Evolutionary conservation across 192 early-diverging fungal genomes (phyloP).

Genomic region (Allomyces javanicus): DNA sequence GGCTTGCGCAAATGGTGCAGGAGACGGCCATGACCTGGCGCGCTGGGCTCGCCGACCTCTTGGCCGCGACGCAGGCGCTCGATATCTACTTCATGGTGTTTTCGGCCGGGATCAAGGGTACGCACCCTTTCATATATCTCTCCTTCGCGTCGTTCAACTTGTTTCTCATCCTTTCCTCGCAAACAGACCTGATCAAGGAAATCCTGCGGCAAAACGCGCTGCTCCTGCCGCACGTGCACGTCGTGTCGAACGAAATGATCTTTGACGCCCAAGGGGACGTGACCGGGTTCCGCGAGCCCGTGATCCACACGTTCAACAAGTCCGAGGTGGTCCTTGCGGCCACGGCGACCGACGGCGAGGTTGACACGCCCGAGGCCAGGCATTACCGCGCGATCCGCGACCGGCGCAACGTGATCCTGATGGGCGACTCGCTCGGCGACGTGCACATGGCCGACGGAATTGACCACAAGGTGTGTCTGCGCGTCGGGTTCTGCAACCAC

Average conservation of each 20-base stretch:
- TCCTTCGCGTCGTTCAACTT: background rate
- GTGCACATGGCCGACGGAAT: conserved; percentile 44
- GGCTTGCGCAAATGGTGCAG: conserved; percentile 25
- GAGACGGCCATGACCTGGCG: conserved; percentile 29
- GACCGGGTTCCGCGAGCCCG: conserved; percentile 35
- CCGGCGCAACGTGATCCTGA: conserved; percentile 37
- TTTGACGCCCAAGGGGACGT: conserved; percentile 34
- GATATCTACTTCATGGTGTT: conserved; percentile 46
- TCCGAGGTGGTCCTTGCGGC: conserved; percentile 29
- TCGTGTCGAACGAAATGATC: conserved; percentile 49
- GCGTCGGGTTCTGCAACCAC: conserved; percentile 52
- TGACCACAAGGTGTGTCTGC: conserved; percentile 28
- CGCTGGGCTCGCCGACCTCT: conserved; percentile 16
- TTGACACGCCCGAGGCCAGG: background rate
- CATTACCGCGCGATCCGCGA: conserved; percentile 18
- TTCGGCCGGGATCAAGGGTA: conserved; percentile 42
- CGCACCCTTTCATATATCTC: background rate
- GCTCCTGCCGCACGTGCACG: conserved; percentile 31
- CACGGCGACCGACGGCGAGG: background rate
- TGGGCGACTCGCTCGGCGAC: conserved; percentile 55
- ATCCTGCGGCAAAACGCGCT: conserved; percentile 20
- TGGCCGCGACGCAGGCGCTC: conserved; percentile 10
- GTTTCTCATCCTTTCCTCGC: background rate
- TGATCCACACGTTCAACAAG: conserved; percentile 59
- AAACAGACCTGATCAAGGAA: conserved; percentile 39